phyloP scores from a whole-genome alignment of 768 basidiomycete species.

The Tulasnella sp. region DNA sequence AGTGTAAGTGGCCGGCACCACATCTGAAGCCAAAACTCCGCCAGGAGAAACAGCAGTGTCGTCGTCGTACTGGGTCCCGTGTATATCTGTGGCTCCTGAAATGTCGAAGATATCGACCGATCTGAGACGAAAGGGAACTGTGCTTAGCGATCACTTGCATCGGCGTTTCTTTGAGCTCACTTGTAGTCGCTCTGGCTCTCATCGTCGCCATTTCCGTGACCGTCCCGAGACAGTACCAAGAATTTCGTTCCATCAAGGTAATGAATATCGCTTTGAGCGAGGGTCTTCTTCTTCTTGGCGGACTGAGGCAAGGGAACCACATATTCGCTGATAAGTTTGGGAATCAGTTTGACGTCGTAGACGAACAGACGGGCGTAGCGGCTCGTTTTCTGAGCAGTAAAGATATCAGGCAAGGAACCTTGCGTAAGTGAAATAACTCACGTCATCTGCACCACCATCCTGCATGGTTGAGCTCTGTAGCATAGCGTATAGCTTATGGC shows the following conservation, averaged over 20 bases:
- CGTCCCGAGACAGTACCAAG: constrained; percentile 52
- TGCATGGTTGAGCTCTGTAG: constrained; percentile 58
- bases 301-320: constrained; percentile 51
- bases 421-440: background rate
- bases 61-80: constrained; percentile 47
- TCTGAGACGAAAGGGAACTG: constrained; percentile 30
- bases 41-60: constrained; percentile 44
- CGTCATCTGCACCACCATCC: constrained; percentile 40
- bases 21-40: constrained; percentile 41
- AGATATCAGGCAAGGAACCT: background rate
- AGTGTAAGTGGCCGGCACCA: constrained; percentile 48
- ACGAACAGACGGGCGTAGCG: constrained; percentile 51
- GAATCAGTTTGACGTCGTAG: constrained; percentile 39
- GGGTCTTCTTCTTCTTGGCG: constrained; percentile 42
- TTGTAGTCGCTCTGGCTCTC: constrained; percentile 47
- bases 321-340: constrained; percentile 48
- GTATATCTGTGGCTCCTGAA: constrained; percentile 52
- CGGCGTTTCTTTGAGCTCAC: constrained; percentile 28
- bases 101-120: constrained; percentile 55
- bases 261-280: constrained; percentile 49
- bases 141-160: constrained; percentile 3
- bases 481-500: constrained; percentile 49
- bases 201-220: constrained; percentile 49
- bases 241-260: constrained; percentile 50
- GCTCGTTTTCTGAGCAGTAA: constrained; percentile 32